phyloP scores from a whole-genome alignment of 1,284 basidiomycete species.

The Marasmius fiardii region DNA sequence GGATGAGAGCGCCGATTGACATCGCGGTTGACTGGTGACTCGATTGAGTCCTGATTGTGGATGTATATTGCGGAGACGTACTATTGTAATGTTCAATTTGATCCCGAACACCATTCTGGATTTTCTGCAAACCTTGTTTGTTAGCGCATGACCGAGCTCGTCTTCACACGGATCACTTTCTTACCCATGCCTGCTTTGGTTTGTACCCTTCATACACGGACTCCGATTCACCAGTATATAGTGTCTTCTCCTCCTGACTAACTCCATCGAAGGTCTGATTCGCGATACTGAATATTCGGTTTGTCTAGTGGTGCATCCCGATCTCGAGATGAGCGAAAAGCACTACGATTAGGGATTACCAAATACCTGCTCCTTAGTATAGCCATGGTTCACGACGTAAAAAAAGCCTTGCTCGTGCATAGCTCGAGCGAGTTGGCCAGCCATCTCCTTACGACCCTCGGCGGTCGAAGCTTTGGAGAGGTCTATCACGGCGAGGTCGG shows the following conservation, averaged over 20 bases:
- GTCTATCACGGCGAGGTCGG: constrained; percentile 63
- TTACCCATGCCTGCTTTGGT: constrained; percentile 13
- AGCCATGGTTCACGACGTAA: constrained; percentile 60
- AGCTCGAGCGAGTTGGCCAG: constrained; percentile 49
- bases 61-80: not conserved
- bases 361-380: constrained; percentile 39
- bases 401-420: constrained; percentile 62
- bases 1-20: constrained; percentile 8
- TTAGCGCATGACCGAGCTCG: not conserved
- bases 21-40: constrained; percentile 7
- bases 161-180: not conserved
- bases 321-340: not conserved
- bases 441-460: constrained; percentile 45
- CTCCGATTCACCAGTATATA: constrained; percentile 12
- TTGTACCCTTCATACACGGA: constrained; percentile 14
- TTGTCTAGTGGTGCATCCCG: constrained; percentile 1
- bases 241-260: constrained; percentile 6
- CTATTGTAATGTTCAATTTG: constrained; percentile 15
- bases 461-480: constrained; percentile 46
- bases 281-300: constrained; percentile 9
- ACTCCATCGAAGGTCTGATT: constrained; percentile 10
- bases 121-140: constrained; percentile 4
- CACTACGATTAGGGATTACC: not conserved
- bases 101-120: constrained; percentile 12
- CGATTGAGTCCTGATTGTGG: not conserved